phyloP scores from a whole-genome alignment of 306 rosid species.

The Myrica gale region DNA sequence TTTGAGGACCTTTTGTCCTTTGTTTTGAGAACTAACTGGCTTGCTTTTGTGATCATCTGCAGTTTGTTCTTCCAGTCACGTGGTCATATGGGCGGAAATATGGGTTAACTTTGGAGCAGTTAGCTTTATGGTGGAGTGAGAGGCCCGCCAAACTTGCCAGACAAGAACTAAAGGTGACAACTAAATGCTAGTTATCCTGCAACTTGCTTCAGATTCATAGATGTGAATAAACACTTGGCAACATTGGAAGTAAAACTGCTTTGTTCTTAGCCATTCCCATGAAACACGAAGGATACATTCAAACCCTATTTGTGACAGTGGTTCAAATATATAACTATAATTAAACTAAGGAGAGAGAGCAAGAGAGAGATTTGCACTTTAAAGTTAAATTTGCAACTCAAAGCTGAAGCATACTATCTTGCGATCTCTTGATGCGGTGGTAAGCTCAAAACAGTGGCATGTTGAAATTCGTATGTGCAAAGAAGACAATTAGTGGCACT shows the following conservation, averaged over 20 bases:
- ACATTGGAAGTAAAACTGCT: background rate
- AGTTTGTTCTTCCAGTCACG: constrained; percentile 85
- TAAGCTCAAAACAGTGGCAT: background rate
- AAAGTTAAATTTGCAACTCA: background rate
- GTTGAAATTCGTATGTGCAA: background rate
- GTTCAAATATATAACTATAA: background rate
- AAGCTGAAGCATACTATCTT: constrained; percentile 1
- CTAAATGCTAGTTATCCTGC: constrained; percentile 5
- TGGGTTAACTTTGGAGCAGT: constrained; percentile 70
- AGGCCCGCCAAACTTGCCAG: constrained; percentile 82
- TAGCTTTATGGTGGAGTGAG: constrained; percentile 88
- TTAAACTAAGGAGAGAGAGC: no score
- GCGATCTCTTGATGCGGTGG: background rate
- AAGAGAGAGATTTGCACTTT: background rate
- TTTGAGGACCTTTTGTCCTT: constrained; percentile 11
- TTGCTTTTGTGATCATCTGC: constrained; percentile 31
- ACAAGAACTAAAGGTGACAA: constrained; percentile 63
- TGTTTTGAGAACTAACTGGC: constrained; percentile 13
- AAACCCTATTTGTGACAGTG: background rate
- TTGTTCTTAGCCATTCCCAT: background rate
- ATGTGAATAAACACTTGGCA: background rate
- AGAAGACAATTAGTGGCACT: background rate
- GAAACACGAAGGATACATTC: constrained; percentile 1
- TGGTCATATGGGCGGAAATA: constrained; percentile 81
- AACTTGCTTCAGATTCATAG: constrained; percentile 2